These are phyloP conservation scores for Wickerhamomyces xylosicus DNA, from an alignment of 805 yeast species.

Conservation along the genomic window DNA sequence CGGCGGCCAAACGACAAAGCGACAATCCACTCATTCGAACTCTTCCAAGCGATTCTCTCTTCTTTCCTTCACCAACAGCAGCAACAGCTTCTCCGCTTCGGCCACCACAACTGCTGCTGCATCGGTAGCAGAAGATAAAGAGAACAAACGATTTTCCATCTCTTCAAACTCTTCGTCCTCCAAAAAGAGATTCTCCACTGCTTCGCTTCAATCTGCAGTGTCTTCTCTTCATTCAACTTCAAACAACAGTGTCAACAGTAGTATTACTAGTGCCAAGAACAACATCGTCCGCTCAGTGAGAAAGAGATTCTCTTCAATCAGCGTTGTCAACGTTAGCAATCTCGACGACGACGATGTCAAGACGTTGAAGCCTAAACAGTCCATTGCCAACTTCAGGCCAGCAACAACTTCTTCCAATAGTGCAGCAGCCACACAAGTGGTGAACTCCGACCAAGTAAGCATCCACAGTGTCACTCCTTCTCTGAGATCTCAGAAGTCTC, in stretches of 20 bases:
- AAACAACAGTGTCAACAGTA: slow-evolving; percentile 15
- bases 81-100: not conserved
- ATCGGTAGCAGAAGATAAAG: slow-evolving; percentile 17
- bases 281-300: slow-evolving; percentile 15
- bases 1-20: slow-evolving; percentile 6
- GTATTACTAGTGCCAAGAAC: slow-evolving; percentile 7
- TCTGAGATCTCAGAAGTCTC: slow-evolving; percentile 16
- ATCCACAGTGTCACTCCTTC: slow-evolving; percentile 9
- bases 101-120: no score
- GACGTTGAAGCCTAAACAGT: slow-evolving; percentile 6
- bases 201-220: slow-evolving; percentile 9
- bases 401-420: not conserved
- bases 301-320: slow-evolving; percentile 11
- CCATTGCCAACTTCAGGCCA: slow-evolving; percentile 4
- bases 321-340: slow-evolving; percentile 15
- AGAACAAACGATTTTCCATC: slow-evolving; percentile 9
- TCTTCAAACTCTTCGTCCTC: slow-evolving; percentile 7
- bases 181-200: slow-evolving; percentile 13
- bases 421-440: not conserved
- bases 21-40: slow-evolving; percentile 14
- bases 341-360: not conserved
- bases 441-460: slow-evolving; percentile 13
- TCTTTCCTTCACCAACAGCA: slow-evolving; percentile 9
- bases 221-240: no score
- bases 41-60: slow-evolving; percentile 21